These are phyloP conservation scores for Vanrija pseudolonga DNA, from an alignment of 1,284 basidiomycete genomes.

Conservation along the genomic window DNA sequence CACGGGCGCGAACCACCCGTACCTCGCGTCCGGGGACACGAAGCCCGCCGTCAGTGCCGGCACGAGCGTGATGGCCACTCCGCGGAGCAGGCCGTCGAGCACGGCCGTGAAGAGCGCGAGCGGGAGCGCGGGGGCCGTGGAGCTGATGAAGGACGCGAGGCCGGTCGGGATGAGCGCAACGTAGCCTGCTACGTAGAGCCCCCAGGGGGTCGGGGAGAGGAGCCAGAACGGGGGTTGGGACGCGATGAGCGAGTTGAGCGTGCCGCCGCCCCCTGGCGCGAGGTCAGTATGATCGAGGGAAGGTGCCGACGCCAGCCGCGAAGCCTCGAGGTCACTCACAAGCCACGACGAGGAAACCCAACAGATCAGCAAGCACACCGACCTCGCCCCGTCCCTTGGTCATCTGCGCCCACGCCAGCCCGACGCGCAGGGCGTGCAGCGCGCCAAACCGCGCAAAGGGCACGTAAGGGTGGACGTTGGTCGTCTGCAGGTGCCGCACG, in stretches of 20 bases:
- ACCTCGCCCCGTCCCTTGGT: slow-evolving; percentile 21
- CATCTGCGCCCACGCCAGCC: slow-evolving; percentile 33
- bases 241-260: slow-evolving; percentile 33
- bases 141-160: slow-evolving; percentile 22
- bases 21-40: background rate
- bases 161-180: slow-evolving; percentile 29
- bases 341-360: slow-evolving; percentile 38
- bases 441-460: slow-evolving; percentile 33
- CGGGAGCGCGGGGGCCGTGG: slow-evolving; percentile 27
- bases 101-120: slow-evolving; percentile 26
- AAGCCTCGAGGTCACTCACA: slow-evolving; percentile 39
- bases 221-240: slow-evolving; percentile 42
- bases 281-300: no score
- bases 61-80: slow-evolving; percentile 27
- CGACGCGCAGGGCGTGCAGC: slow-evolving; percentile 37
- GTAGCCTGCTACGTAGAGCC: slow-evolving; percentile 34
- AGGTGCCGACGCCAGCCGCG: background rate
- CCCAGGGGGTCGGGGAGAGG: slow-evolving; percentile 36
- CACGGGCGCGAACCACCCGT: slow-evolving; percentile 23
- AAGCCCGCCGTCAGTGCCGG: slow-evolving; percentile 8
- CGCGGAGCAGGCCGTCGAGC: slow-evolving; percentile 36
- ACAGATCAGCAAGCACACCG: slow-evolving; percentile 32
- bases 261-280: slow-evolving; percentile 46
- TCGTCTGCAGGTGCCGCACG: slow-evolving; percentile 28
- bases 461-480: slow-evolving; percentile 32